These are phyloP conservation scores for Ogataea philodendri DNA, from an alignment of 805 yeast species.

Conservation along the genomic window DNA sequence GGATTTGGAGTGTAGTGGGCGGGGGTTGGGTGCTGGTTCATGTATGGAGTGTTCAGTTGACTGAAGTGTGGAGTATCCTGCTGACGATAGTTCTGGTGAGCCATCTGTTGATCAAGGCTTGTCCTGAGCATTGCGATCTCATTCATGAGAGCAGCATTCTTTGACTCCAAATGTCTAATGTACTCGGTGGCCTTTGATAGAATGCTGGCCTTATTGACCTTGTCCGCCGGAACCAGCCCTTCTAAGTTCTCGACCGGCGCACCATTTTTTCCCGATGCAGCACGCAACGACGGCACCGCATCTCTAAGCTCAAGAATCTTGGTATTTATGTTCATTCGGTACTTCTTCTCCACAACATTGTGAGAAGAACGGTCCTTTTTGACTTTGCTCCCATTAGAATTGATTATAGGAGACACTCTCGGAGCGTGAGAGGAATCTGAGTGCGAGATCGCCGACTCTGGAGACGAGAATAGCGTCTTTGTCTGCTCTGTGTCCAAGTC, in stretches of 20 bases:
- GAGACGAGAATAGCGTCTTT: constrained; percentile 15
- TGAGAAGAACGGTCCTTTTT: constrained; percentile 60
- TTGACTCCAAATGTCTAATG: constrained; percentile 65
- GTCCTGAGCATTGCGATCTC: constrained; percentile 52
- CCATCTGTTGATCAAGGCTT: constrained; percentile 16
- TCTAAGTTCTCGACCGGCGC: constrained; percentile 51
- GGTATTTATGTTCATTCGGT: constrained; percentile 72
- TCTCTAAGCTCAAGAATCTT: constrained; percentile 68
- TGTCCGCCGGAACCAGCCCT: constrained; percentile 72
- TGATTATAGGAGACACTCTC: background rate
- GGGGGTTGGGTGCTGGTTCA: background rate
- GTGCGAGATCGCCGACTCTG: constrained; percentile 17
- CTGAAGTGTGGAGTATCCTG: constrained; percentile 4
- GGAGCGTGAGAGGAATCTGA: constrained; percentile 6
- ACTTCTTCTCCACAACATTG: constrained; percentile 78
- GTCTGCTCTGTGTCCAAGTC: background rate
- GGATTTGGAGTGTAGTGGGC: background rate
- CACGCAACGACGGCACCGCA: constrained; percentile 74
- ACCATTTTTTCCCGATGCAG: constrained; percentile 44
- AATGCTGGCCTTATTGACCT: constrained; percentile 75
- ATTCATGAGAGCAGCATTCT: constrained; percentile 47
- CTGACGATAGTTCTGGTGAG: constrained; percentile 12
- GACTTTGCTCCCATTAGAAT: constrained; percentile 38
- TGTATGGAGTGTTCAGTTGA: background rate
- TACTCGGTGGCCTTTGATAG: constrained; percentile 78